Evolutionary conservation across 495 filamentous ascomycete species (phyloP), one percentile per base, ranked within the genome.

Genomic region (Aspergillus biplanus): DNA sequence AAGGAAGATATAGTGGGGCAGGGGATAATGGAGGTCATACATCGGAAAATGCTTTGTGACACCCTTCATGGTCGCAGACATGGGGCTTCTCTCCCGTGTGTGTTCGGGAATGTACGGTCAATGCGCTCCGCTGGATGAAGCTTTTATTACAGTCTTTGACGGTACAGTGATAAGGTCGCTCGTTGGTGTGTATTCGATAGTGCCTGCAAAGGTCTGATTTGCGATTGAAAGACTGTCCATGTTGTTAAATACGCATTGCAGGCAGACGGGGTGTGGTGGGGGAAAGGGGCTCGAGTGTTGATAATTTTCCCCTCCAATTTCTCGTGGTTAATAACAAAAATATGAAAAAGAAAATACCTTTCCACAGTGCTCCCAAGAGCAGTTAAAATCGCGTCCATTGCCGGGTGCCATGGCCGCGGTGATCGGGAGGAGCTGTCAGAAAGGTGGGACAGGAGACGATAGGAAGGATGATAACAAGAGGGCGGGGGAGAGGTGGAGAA

Each of bases 31-130:
- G 49, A 33, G 33, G 33, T 79, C 87, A 78, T 79, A 95, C 92
- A 75, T 95, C 92, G 57, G 92, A 95, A 65, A 96, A 96, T 58
- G 88, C 82, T 73, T 95, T 96, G 34, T 85, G 86, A 71, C 92
- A 96, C n/a, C 87, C 90, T 52, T 84, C 76, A 67, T 91, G 86
- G 68, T 90, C 85, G 73, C 92, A 96, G 61, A 88, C 82, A 73
- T 96, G 92, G 50, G 92, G 92, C 73, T 96, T 96, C 74, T 96
- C 92, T 54, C 92, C 91, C 4, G 91, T 96, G 69, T 96, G 92
- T 27, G 91, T 94, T 56, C 92, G 86, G 50, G 87, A 90, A 71
- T 96, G 92, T 21, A 95, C 92, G 0, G 90, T 94, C 70, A 96
- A 76, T 44, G 92, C 92, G 78, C 91, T 94, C 63, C 92, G 83